Evolutionary conservation across 352 stramenopile species (phyloP), one percentile per base, ranked within the genome.

Genomic region (Globisporangium radiosum): DNA sequence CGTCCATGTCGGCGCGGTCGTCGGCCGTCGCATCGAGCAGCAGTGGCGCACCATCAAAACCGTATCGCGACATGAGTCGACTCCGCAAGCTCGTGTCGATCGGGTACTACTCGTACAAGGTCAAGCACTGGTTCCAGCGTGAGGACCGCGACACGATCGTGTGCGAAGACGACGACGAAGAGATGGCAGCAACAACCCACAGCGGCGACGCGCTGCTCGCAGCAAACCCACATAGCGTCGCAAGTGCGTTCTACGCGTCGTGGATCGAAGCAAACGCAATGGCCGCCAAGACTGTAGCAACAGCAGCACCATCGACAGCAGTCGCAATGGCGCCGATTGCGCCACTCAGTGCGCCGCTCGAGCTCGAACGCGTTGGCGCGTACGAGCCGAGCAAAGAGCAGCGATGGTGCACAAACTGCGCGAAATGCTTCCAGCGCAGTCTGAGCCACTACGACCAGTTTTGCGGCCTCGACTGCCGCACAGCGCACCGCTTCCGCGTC

Each of bases 361-460:
- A 63, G 19, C 33, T 36, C 25, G 57, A 57, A 11, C 11, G 14
- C 4, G 40, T 36, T 19, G 54, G 51, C 25, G 59, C 57, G n/a
- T 72, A 86, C 61, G 71, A 83, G 63, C 73, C 78, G 48, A 87
- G 72, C 53, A 85, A 82, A 51, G 81, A 89, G 54, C 75, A 84
- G 65, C 77, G 81, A 36, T 88, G 79, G 79, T 92, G 81, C 62
- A 73, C 70, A 19, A 92, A 92, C 65, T 92, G 81, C 63, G 75
- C 69, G 70, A 92, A 90, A 69, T 85, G 77, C 59, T 92, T 82
- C 60, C 79, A 86, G 60, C 75, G 78, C 14, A 72, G 72, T 1
- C 66, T 88, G 44, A 92, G 81, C 50, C 78, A 70, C 56, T 92
- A 69, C 52, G 81, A 92, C 47, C 63, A 77, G 43, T 92, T 87